Percentiles rank a stretch among this genome's conserved stretches.
Conservation (phyloP, 1,139 yeast genomes). For the Geotrichum restrictum region DNA sequence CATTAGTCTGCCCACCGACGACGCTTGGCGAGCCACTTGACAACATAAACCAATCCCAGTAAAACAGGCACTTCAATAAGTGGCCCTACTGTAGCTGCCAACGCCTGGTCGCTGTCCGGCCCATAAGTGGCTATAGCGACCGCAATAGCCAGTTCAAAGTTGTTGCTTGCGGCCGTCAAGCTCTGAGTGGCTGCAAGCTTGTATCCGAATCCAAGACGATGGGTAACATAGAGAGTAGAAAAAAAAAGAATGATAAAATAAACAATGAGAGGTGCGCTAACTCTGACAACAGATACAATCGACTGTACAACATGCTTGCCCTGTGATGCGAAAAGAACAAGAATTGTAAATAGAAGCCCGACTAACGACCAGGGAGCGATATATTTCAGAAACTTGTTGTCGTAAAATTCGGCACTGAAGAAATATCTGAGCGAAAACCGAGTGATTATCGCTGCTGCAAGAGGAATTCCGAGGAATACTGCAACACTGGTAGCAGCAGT, state of each 20-base stretch:
- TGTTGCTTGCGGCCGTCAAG: conserved; percentile 58
- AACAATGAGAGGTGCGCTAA: conserved; percentile 49
- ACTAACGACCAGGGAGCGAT: conserved; percentile 51
- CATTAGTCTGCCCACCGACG: too few relatives aligned
- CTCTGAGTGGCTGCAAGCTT: conserved; percentile 48
- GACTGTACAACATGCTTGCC: conserved; percentile 51
- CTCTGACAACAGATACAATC: conserved; percentile 50
- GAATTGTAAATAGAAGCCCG: conserved; percentile 52
- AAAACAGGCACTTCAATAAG: conserved; percentile 54
- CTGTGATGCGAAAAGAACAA: conserved; percentile 51
- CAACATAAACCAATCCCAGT: conserved; percentile 44
- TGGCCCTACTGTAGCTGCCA: conserved; percentile 62
- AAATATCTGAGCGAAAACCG: conserved; percentile 38
- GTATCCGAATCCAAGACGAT: conserved; percentile 42
- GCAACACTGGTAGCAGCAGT: conserved; percentile 52
- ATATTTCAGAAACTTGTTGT: conserved; percentile 40
- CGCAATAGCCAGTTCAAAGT: conserved; percentile 53
- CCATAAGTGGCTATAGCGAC: conserved; percentile 55
- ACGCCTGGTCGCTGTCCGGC: conserved; percentile 50
- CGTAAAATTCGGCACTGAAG: conserved; percentile 38
- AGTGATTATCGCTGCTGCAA: conserved; percentile 47
- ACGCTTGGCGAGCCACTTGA: conserved; percentile 36
- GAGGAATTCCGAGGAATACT: conserved; percentile 54
- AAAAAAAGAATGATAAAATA: conserved; percentile 53
- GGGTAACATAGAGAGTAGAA: conserved; percentile 39